Evolutionary conservation across 2,329 filamentous ascomycete species (phyloP), one percentile per base, ranked within the genome.

Genomic region (Drechslerella coelobrocha): DNA sequence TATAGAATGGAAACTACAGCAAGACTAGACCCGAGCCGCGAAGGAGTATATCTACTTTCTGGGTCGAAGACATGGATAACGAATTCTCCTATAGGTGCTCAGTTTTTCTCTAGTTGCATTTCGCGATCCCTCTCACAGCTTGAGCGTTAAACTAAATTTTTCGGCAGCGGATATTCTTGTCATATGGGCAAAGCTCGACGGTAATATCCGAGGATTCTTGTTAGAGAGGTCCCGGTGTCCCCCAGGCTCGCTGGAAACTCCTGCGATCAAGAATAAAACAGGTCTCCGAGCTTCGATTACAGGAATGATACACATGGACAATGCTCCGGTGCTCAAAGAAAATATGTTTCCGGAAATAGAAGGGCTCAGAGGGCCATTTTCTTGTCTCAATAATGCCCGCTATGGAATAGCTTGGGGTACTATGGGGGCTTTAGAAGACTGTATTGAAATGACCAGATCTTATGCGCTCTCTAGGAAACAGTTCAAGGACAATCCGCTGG

Each of bases 51-150:
- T 75, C 85, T 87, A 45, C 81, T 96, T 34, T 91, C 88, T 48
- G 92, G 92, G 1, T 82, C 89, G 53, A 96, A 96, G 83, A 96
- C 92, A 0, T 96, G 92, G 92, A 96, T 96, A 78, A 96, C 92
- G 12, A 96, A 96, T 80, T 93, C 90, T 6, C 92, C 92, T 2
- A 95, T 96, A 75, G 56, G 73, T 74, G 8, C 29, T 45, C 19
- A n/a, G 24, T 50, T 12, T 27, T 2, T 50, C 24, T 24, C 23
- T 10, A 50, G 51, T 37, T 53, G 10, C 8, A 19, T 26, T 17
- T 2, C 12, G 6, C n/a, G 10, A 5, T 29, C 6, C 17, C 34
- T 21, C 4, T 2, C 24, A 14, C 12, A 4, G 9, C 10, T 8
- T 8, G 23, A 2, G 24, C 24, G 1, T 14, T 23, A 2, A 12